Evolutionary conservation across 2,329 filamentous ascomycete species (phyloP), one percentile per base, ranked within the genome.

Genomic region (Exophiala alcalophila): DNA sequence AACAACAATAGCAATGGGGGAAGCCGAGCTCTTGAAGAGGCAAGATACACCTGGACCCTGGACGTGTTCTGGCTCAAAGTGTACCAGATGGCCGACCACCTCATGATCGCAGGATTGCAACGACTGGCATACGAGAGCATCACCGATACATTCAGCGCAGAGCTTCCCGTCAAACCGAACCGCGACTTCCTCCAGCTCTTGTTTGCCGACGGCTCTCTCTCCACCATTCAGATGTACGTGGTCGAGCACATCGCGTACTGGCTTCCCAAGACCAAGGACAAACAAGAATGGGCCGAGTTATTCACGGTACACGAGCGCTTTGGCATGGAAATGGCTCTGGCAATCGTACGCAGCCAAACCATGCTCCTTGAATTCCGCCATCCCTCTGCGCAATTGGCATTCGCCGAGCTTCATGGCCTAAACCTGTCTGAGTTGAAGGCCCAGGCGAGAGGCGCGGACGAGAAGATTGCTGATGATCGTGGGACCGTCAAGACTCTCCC

Each of bases 41-140:
- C 33, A 15, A 29, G 4, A 20, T 3, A 10, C 6, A 10, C 15
- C 10, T 34, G 29, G 14, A 11, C 33, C 12, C 4, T 11, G n/a
- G 44, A 43, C 23, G 3, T 23, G 5, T 36, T 40, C 40, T 48
- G 40, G 26, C 34, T 44, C 7, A 18, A 29, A 18, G 33, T 48
- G 14, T 44, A 35, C 20, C 9, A 10, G 5, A 37, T 48, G 34
- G 29, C 34, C 11, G 45, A 37, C 18, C 29, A 20, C 15, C 12
- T 44, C 10, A 25, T 31, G 21, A 32, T 28, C 16, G 34, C 40
- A 5, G 40, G 27, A 4, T 19, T 44, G 15, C 40, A 40, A 19
- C 21, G 40, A 2, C 23, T 25, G 4, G 30, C 40, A 16, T 40
- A 25, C 9, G 6, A 23, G n/a, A 16, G 26, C 14, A 24, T 47